These are phyloP conservation scores for Wickerhamomyces alni DNA, from an alignment of 805 yeast genomes.

Conservation along the genomic window DNA sequence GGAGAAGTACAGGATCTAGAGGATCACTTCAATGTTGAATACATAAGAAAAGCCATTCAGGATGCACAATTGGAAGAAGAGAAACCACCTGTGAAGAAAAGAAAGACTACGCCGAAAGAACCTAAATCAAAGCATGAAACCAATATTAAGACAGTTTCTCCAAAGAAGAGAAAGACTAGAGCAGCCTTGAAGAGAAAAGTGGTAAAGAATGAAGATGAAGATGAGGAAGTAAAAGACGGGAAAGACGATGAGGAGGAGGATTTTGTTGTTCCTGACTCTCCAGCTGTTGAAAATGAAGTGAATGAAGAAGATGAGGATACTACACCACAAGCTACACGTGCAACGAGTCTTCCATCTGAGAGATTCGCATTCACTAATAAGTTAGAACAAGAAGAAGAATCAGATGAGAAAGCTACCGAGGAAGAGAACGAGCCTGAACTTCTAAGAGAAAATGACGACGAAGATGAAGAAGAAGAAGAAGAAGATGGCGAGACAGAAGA, in stretches of 20 bases:
- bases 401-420: neutral
- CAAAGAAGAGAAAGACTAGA: conserved; percentile 1
- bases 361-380: neutral
- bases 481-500: conserved; percentile 1
- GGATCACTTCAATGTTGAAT: conserved; percentile 16
- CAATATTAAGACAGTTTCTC: too few relatives aligned
- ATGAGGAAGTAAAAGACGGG: neutral
- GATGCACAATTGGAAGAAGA: conserved; percentile 3
- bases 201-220: neutral
- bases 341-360: neutral
- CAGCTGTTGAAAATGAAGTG: too few relatives aligned
- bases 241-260: neutral
- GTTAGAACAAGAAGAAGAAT: neutral
- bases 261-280: neutral
- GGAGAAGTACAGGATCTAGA: conserved; percentile 16
- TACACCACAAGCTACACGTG: neutral
- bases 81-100: neutral
- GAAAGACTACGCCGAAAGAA: conserved; percentile 4
- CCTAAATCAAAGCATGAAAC: neutral
- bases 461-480: conserved; percentile 5
- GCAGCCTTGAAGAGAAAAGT: neutral
- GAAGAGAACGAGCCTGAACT: conserved; percentile 5
- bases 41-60: conserved; percentile 4
- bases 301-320: neutral
- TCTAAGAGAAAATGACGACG: conserved; percentile 2